A percentile compares a stretch with the other conserved stretches of the same genome.
phyloP scores from a whole-genome alignment of 768 basidiomycete genomes.

The Lactarius hatsudake region DNA sequence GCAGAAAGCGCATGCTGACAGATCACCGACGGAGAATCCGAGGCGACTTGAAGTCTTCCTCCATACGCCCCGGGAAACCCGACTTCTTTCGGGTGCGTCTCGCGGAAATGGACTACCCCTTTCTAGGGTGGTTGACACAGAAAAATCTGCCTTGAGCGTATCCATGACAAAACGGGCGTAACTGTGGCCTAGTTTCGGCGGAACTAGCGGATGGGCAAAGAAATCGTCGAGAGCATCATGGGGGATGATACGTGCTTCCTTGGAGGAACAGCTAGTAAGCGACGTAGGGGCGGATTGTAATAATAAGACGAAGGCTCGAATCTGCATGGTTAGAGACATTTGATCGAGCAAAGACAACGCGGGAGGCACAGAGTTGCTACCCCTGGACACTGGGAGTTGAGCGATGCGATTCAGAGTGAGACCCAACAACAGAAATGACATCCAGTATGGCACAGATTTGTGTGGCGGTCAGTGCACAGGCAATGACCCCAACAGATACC shows the following conservation, averaged over 20 bases:
- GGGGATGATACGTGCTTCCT: constrained; percentile 14
- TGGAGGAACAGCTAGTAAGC: constrained; percentile 29
- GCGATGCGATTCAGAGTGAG: constrained; percentile 19
- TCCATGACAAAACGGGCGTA: constrained; percentile 48
- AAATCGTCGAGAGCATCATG: constrained; percentile 36
- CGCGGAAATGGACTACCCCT: constrained; percentile 6
- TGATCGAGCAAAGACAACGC: constrained; percentile 32
- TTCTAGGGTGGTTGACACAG: constrained; percentile 21
- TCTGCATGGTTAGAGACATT: constrained; percentile 35
- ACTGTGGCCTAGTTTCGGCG: constrained; percentile 47
- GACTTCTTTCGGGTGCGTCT: not conserved
- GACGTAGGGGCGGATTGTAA: constrained; percentile 34
- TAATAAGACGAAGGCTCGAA: constrained; percentile 50
- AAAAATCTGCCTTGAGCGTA: constrained; percentile 27
- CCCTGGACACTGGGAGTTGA: constrained; percentile 20
- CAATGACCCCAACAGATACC: constrained; percentile 22
- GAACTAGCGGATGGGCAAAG: constrained; percentile 58
- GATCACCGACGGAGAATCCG: constrained; percentile 43
- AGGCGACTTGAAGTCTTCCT: constrained; percentile 17
- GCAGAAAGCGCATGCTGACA: constrained; percentile 57
- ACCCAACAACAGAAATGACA: constrained; percentile 37
- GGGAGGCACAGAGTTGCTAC: constrained; percentile 27
- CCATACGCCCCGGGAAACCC: constrained; percentile 12
- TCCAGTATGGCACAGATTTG: constrained; percentile 20
- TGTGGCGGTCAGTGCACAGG: constrained; percentile 24